phyloP scores from a whole-genome alignment of 2,329 filamentous ascomycete genomes.

The Aspergillus tubingensis region DNA sequence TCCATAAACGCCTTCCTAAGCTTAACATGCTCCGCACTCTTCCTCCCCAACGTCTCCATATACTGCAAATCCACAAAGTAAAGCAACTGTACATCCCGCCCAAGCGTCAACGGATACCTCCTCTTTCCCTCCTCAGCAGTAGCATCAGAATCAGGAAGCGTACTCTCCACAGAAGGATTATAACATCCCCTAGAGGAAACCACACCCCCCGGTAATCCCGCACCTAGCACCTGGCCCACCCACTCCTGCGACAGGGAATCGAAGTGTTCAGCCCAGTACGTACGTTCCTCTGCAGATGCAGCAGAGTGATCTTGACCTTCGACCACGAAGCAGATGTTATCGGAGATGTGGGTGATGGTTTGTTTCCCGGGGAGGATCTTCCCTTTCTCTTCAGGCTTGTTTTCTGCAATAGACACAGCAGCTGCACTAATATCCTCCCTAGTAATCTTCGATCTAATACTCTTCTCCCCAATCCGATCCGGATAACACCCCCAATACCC shows the following conservation, averaged over 20 bases:
- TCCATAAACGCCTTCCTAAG: conserved; percentile 15
- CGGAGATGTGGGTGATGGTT: conserved; percentile 9
- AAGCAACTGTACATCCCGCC: conserved; percentile 20
- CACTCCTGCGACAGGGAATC: conserved; percentile 9
- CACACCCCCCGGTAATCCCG: conserved; percentile 10
- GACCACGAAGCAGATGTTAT: conserved; percentile 23
- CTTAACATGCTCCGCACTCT: conserved; percentile 15
- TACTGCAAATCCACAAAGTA: conserved; percentile 21
- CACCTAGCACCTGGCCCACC: conserved; percentile 13
- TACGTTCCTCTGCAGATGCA: conserved; percentile 7
- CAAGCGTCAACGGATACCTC: conserved; percentile 11
- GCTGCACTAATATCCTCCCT: not conserved
- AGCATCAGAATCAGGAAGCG: too few relatives aligned
- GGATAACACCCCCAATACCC: conserved; percentile 25
- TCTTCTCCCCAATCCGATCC: conserved; percentile 14
- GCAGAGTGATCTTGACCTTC: conserved; percentile 22
- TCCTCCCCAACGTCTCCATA: conserved; percentile 17
- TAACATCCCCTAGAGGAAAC: conserved; percentile 17
- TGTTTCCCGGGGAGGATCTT: conserved; percentile 4
- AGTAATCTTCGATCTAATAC: not conserved
- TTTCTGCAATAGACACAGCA: too few relatives aligned
- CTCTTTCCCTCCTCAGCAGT: not conserved
- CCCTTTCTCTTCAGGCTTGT: too few relatives aligned
- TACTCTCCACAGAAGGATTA: not conserved
- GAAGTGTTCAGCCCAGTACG: conserved; percentile 17